Conservation (phyloP, 1,284 basidiomycete genomes). For the Boletus smithii region DNA sequence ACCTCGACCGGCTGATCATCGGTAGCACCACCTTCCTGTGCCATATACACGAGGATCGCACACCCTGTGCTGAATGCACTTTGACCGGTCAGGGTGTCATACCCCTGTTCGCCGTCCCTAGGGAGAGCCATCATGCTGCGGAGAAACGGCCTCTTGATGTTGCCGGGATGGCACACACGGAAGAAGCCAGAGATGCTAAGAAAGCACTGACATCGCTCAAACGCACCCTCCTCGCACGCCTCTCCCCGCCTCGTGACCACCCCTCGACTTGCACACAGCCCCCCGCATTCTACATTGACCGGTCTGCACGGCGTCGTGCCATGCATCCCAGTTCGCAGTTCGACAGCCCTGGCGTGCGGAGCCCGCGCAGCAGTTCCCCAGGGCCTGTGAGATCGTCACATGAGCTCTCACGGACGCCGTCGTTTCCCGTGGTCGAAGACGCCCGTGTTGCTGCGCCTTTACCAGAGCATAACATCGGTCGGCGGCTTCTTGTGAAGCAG, state of each 20-base stretch:
- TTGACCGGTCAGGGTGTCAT: constrained; percentile 50
- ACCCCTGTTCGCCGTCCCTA: constrained; percentile 49
- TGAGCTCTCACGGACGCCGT: constrained; percentile 14
- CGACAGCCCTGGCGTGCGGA: constrained; percentile 45
- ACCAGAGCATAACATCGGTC: constrained; percentile 59
- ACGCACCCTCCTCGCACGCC: constrained; percentile 54
- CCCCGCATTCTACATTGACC: constrained; percentile 50
- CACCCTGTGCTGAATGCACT: constrained; percentile 62
- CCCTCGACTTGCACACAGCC: constrained; percentile 15
- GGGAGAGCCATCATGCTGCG: constrained; percentile 28
- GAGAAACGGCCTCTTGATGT: constrained; percentile 36
- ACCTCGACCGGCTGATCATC: constrained; percentile 61
- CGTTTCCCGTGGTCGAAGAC: constrained; percentile 23
- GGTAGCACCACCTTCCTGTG: constrained; percentile 66
- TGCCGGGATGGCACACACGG: constrained; percentile 20
- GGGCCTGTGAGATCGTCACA: constrained; percentile 8
- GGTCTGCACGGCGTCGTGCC: constrained; percentile 63
- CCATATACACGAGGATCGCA: constrained; percentile 59
- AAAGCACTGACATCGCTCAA: constrained; percentile 61
- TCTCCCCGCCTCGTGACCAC: constrained; percentile 25
- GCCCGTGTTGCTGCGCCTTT: constrained; percentile 43
- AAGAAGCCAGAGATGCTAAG: constrained; percentile 46
- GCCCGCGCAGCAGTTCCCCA: constrained; percentile 26
- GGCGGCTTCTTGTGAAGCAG: constrained; percentile 63
- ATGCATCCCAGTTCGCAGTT: constrained; percentile 48